Evolutionary conservation across 768 basidiomycete genomes (phyloP).

Genomic region (Mycena rebaudengoi): DNA sequence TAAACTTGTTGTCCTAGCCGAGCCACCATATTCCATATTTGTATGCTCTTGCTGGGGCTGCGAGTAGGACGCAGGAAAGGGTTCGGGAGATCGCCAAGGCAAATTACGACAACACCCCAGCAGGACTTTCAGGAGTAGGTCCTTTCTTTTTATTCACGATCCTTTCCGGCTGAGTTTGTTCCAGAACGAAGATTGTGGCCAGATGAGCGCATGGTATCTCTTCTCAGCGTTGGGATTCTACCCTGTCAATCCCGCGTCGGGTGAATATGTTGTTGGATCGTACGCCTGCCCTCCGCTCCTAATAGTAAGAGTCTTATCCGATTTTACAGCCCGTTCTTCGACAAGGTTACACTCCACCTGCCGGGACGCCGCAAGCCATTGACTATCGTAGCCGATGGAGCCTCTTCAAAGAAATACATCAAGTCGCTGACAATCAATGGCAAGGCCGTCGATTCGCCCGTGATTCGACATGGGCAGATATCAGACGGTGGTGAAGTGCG

Average conservation of each 20-base stretch:
- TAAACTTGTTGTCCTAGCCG: constrained; percentile 52
- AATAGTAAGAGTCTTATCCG: background rate
- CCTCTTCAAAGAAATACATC: constrained; percentile 67
- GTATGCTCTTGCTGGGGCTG: constrained; percentile 76
- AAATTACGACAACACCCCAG: constrained; percentile 74
- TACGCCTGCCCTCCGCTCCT: background rate
- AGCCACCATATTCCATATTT: constrained; percentile 90
- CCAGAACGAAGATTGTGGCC: constrained; percentile 90
- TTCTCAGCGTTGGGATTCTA: constrained; percentile 88
- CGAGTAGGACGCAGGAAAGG: constrained; percentile 75
- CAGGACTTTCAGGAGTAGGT: constrained; percentile 76
- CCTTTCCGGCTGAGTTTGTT: background rate
- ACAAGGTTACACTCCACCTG: constrained; percentile 62
- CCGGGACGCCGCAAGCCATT: constrained; percentile 52
- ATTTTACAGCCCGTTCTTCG: constrained; percentile 55
- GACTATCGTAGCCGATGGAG: constrained; percentile 64
- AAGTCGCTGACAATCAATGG: constrained; percentile 68
- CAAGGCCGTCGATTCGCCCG: constrained; percentile 45
- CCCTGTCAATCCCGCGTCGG: constrained; percentile 83
- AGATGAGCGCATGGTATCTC: constrained; percentile 91
- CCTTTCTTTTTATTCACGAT: background rate
- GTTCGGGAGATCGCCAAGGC: constrained; percentile 69
- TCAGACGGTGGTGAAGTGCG: constrained; percentile 60
- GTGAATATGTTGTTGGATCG: constrained; percentile 74
- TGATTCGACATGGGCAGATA: constrained; percentile 72